Evolutionary conservation across 2,329 filamentous ascomycete genomes (phyloP).

Genomic region (Kalaharituber pfeilii): DNA sequence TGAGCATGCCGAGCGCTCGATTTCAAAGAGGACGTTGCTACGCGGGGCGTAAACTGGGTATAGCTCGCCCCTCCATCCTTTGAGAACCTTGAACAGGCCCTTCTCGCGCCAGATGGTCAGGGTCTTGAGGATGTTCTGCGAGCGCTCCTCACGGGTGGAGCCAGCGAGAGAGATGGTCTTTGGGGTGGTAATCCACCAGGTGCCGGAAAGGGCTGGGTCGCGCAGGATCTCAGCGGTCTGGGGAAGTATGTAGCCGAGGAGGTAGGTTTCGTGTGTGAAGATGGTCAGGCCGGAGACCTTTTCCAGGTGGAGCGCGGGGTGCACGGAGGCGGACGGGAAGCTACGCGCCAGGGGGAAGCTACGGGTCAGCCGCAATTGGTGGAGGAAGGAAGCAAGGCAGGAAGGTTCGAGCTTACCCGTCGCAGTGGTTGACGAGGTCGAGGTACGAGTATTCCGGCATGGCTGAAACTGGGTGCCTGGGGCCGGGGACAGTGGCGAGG

Average conservation of each 20-base stretch:
- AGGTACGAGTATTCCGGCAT: slow-evolving; percentile 12
- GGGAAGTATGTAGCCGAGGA: slow-evolving; percentile 21
- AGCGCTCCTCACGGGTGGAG: slow-evolving; percentile 44
- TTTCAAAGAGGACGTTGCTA: slow-evolving; percentile 47
- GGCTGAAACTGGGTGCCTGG: not conserved
- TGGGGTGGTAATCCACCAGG: slow-evolving; percentile 35
- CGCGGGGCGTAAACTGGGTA: slow-evolving; percentile 58
- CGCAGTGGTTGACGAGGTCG: slow-evolving; percentile 19
- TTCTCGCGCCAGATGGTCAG: slow-evolving; percentile 50
- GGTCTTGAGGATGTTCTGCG: slow-evolving; percentile 37
- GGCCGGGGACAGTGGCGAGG: not conserved
- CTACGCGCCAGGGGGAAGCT: slow-evolving; percentile 7
- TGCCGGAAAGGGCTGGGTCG: slow-evolving; percentile 56
- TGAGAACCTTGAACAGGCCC: slow-evolving; percentile 47
- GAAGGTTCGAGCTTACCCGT: slow-evolving; percentile 11
- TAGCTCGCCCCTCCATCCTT: slow-evolving; percentile 58
- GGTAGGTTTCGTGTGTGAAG: slow-evolving; percentile 17
- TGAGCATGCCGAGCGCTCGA: slow-evolving; percentile 58
- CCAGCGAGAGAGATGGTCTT: slow-evolving; percentile 14
- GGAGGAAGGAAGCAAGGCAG: not conserved
- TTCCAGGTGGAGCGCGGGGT: slow-evolving; percentile 18
- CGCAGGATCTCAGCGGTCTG: slow-evolving; percentile 47
- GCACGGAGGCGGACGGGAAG: slow-evolving; percentile 18
- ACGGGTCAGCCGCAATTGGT: not conserved
- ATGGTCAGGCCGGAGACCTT: slow-evolving; percentile 11